Conservation (phyloP, 2,329 filamentous ascomycete species). For the Myriosclerotinia duriaeana region DNA sequence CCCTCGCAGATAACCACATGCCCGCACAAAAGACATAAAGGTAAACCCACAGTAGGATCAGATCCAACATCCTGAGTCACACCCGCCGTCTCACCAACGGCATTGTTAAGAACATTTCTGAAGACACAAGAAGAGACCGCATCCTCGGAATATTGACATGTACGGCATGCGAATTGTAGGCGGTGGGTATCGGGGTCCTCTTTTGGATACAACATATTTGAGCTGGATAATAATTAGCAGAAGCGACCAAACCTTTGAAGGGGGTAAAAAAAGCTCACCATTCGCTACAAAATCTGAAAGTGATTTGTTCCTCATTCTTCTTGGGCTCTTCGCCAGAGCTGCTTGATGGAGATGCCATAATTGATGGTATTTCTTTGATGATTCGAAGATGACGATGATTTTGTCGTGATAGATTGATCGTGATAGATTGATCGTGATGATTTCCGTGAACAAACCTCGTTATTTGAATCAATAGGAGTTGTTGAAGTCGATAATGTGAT, state of each 20-base stretch:
- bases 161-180: constrained; percentile 93
- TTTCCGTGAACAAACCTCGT: neutral
- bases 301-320: constrained; percentile 73
- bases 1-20: constrained; percentile 45
- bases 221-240: constrained; percentile 51
- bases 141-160: constrained; percentile 86
- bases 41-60: constrained; percentile 92
- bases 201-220: constrained; percentile 96
- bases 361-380: constrained; percentile 37
- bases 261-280: constrained; percentile 55
- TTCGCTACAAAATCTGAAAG: constrained; percentile 97
- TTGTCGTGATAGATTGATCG: constrained; percentile 1
- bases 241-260: constrained; percentile 25
- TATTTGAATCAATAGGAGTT: neutral
- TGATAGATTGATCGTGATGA: neutral
- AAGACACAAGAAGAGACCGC: constrained; percentile 90
- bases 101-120: constrained; percentile 88
- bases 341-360: constrained; percentile 61
- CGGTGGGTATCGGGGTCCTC: constrained; percentile 82
- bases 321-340: constrained; percentile 46
- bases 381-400: neutral
- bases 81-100: constrained; percentile 91
- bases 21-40: constrained; percentile 51
- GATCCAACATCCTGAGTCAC: constrained; percentile 96
- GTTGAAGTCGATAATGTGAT: neutral